Percentiles rank a stretch among this genome's conserved stretches.
Evolutionary conservation across 441 rosid species (phyloP).

Genomic region (Rhodomyrtus psidioides): DNA sequence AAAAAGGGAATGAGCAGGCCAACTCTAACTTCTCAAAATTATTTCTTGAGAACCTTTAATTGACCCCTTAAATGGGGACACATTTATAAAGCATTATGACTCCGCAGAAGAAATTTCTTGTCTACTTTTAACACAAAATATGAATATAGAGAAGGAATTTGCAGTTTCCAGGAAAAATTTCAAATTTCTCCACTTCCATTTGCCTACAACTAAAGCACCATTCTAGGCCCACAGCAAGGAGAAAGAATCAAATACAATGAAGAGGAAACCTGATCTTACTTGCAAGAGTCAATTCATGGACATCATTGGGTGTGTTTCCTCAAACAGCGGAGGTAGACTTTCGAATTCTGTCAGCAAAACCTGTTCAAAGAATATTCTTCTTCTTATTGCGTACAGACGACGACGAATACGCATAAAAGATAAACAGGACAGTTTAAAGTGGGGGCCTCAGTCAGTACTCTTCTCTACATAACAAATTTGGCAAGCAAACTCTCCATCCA

Average conservation of each 20-base stretch:
- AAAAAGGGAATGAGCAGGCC: background rate
- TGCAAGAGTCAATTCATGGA: conserved; percentile 62
- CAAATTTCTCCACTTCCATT: background rate
- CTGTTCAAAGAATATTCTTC: conserved; percentile 23
- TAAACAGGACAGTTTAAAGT: background rate
- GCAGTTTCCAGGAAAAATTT: background rate
- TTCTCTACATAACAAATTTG: background rate
- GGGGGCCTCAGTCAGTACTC: background rate
- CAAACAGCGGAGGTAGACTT: conserved; percentile 87
- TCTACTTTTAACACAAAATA: background rate
- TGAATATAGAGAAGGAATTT: background rate
- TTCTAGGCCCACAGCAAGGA: background rate
- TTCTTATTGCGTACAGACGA: background rate
- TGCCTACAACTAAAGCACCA: background rate
- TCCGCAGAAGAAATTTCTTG: background rate
- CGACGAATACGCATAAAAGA: background rate
- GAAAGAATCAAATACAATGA: background rate
- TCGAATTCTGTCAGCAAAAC: conserved; percentile 70
- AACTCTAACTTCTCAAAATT: background rate
- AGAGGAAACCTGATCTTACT: conserved; percentile 25
- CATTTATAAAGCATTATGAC: background rate
- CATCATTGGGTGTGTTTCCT: conserved; percentile 56
- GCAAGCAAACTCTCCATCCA: background rate
- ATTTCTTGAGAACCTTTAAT: background rate
- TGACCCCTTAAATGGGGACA: background rate